Conservation (phyloP, 2,329 filamentous ascomycete species). For the Alternaria gansuensis region DNA sequence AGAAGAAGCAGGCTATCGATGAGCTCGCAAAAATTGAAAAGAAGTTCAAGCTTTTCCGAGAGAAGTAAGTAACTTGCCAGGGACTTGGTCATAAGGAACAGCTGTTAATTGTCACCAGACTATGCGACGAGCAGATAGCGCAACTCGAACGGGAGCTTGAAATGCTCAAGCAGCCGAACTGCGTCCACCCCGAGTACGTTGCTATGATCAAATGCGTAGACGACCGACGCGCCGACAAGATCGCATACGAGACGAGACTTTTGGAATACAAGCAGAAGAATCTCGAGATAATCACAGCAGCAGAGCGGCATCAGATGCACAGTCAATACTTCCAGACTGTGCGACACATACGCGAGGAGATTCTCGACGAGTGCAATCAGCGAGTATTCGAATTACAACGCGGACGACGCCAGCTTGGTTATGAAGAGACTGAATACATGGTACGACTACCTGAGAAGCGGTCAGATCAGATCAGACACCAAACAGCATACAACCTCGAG, state of each 20-base stretch:
- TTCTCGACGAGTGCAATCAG: conserved; percentile 81
- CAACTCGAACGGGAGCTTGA: conserved; percentile 76
- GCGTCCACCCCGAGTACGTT: conserved; percentile 87
- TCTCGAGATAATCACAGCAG: conserved; percentile 74
- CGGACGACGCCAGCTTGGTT: conserved; percentile 80
- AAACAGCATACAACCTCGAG: conserved; percentile 92
- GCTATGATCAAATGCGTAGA: conserved; percentile 90
- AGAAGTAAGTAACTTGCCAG: conserved; percentile 65
- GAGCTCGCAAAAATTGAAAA: conserved; percentile 83
- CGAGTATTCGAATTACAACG: conserved; percentile 94
- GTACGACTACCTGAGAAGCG: conserved; percentile 81
- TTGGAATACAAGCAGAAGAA: conserved; percentile 77
- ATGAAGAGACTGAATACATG: conserved; percentile 81
- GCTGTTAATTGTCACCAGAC: conserved; percentile 60
- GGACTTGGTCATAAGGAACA: conserved; percentile 4
- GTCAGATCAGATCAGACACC: conserved; percentile 80
- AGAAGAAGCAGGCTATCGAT: conserved; percentile 81
- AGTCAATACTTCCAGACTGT: conserved; percentile 90
- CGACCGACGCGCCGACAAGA: conserved; percentile 80
- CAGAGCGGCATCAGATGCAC: conserved; percentile 84
- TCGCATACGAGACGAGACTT: conserved; percentile 77
- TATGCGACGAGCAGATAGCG: conserved; percentile 88
- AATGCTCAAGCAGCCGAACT: conserved; percentile 65
- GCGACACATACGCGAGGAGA: conserved; percentile 81
- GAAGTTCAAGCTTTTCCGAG: conserved; percentile 86